These are phyloP conservation scores for Xylariales sp. DNA, from an alignment of 2,329 filamentous ascomycete genomes.

Conservation along the genomic window DNA sequence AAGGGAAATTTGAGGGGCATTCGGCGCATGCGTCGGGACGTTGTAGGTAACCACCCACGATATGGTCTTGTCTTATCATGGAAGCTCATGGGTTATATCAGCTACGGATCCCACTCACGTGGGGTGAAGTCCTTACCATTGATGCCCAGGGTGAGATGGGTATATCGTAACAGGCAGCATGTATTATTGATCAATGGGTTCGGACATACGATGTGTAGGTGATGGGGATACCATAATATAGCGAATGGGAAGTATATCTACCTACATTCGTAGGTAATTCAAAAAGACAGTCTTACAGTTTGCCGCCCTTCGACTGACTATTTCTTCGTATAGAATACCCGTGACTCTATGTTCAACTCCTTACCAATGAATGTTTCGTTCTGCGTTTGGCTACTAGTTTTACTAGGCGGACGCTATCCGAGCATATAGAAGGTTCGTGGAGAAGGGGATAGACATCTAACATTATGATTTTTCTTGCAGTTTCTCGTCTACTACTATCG, in stretches of 20 bases:
- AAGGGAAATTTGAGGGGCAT: neutral
- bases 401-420: too few species aligned
- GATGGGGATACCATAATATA: conserved; percentile 7
- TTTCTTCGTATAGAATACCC: neutral
- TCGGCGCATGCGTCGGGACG: conserved; percentile 26
- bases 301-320: neutral
- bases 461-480: neutral
- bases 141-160: conserved; percentile 10
- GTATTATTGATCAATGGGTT: conserved; percentile 9
- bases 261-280: neutral
- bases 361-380: neutral
- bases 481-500: neutral
- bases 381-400: neutral
- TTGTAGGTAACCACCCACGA: conserved; percentile 47
- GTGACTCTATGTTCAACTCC: neutral
- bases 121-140: conserved; percentile 15
- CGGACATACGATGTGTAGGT: neutral
- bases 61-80: conserved; percentile 39
- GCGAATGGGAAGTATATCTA: conserved; percentile 12
- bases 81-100: conserved; percentile 44
- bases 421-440: neutral
- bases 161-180: neutral
- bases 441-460: neutral
- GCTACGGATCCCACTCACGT: conserved; percentile 29
- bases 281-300: neutral